Evolutionary conservation across 2,329 filamentous ascomycete species (phyloP), one percentile per base, ranked within the genome.

Genomic region (Calonectria honghensis): DNA sequence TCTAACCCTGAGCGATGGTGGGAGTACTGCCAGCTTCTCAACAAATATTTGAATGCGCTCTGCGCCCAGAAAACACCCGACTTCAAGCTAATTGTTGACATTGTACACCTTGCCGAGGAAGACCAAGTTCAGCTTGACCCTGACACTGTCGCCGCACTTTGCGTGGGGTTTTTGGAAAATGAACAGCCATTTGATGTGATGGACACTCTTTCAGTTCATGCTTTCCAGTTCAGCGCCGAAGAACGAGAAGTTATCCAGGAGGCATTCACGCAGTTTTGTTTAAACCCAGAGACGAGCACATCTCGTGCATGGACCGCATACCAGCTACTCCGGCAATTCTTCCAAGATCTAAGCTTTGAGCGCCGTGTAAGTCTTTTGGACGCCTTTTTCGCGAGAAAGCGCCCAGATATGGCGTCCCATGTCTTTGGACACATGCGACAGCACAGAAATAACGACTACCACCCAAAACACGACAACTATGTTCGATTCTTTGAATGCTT

Each of bases 381-480:
- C 29, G 88, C 90, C 29, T 98, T 98, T 85, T 98, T 97, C 82
- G 86, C 89, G 10, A 93, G 95, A 50, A 89, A 91, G 35, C 92
- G 96, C 14, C 90, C 95, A 16, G 96, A 98, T 81, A 96, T 98
- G 90, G 96, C 95, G 3, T 92, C 92, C 61, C 90, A 96, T 75
- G 92, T 98, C 41, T 98, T 99, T 84, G 94, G 94, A 18, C 95
- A 98, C 83, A 98, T 98, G 96, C 94, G 96, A n/a, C 90, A 94
- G 66, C 93, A 96, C 77, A 88, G 90, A 31, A 91, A 93, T 72
- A 86, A 86, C 3, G 85, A 87, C 1, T 90, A 91, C 29, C 91
- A 94, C 0, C 95, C 97, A 0, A 93, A 89, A 3, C 85, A 91
- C 13, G 92, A 95, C 57, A 94, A 94, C 6, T 99, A 99, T 82